Conservation (phyloP, 352 stramenopile genomes). For the Globisporangium takayamanum region DNA sequence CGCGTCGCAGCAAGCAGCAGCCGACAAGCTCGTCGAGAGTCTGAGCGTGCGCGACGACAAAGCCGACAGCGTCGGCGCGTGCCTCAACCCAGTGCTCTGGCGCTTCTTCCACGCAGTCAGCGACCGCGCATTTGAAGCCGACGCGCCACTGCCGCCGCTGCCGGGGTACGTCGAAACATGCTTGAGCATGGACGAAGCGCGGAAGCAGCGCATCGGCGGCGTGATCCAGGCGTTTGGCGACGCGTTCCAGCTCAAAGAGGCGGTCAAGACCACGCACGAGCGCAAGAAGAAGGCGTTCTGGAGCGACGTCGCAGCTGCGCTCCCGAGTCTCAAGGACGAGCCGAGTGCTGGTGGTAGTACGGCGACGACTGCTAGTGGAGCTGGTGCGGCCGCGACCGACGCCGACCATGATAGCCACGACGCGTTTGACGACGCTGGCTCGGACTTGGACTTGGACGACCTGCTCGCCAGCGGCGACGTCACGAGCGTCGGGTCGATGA, state of each 20-base stretch:
- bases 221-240: constrained; percentile 67
- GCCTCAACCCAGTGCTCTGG: constrained; percentile 67
- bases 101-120: constrained; percentile 70
- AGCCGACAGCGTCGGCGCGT: constrained; percentile 39
- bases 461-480: constrained; percentile 59
- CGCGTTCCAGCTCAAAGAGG: constrained; percentile 71
- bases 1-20: constrained; percentile 47
- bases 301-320: constrained; percentile 48
- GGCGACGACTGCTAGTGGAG: constrained; percentile 16
- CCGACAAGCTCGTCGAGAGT: constrained; percentile 67
- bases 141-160: constrained; percentile 34
- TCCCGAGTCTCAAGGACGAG: constrained; percentile 25
- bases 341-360: neutral
- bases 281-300: constrained; percentile 77
- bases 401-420: constrained; percentile 6
- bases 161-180: constrained; percentile 50
- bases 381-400: neutral
- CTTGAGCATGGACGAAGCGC: constrained; percentile 51
- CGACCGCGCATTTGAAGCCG: constrained; percentile 48
- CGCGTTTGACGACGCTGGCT: constrained; percentile 31
- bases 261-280: constrained; percentile 52
- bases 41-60: constrained; percentile 67
- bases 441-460: constrained; percentile 71
- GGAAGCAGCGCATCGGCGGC: constrained; percentile 37
- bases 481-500: constrained; percentile 74